Evolutionary conservation across 2,329 filamentous ascomycete genomes (phyloP).

Genomic region (Juglanconis sp.): DNA sequence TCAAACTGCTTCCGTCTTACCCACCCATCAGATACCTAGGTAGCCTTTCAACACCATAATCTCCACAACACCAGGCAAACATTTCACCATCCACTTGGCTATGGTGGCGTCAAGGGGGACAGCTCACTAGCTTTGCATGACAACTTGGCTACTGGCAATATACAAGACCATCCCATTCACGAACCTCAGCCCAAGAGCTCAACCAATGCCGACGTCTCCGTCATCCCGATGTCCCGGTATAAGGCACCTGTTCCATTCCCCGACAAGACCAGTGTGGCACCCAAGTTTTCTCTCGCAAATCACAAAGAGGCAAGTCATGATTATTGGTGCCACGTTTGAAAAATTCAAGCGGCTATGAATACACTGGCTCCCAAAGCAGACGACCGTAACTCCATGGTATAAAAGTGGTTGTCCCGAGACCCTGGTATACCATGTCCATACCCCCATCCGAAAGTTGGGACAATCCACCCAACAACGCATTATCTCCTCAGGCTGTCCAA

Average conservation of each 20-base stretch:
- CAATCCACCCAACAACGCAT: slow-evolving; percentile 1
- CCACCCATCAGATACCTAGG: not conserved
- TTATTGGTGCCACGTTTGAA: not conserved
- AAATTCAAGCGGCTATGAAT: not conserved
- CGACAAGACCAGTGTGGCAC: not conserved
- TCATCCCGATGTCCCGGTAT: too few relatives aligned
- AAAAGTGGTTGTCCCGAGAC: not conserved
- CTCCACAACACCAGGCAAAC: not conserved
- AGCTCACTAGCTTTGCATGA: too few relatives aligned
- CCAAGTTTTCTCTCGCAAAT: not conserved
- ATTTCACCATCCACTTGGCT: not conserved
- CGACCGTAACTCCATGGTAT: not conserved
- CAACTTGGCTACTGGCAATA: too few relatives aligned
- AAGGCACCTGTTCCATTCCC: too few relatives aligned
- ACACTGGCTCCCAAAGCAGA: not conserved
- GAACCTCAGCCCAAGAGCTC: too few relatives aligned
- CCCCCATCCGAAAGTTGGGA: not conserved
- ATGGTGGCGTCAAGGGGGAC: too few relatives aligned
- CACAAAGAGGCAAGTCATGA: not conserved
- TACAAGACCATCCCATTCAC: too few relatives aligned
- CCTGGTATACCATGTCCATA: not conserved
- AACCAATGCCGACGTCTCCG: too few relatives aligned
- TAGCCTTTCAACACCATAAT: not conserved
- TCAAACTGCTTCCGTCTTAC: not conserved
- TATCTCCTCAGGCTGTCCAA: slow-evolving; percentile 77